Percentiles rank a stretch among this genome's conserved stretches.
Conservation (phyloP, 2,329 filamentous ascomycete species). For the Fusarium subtropicale region DNA sequence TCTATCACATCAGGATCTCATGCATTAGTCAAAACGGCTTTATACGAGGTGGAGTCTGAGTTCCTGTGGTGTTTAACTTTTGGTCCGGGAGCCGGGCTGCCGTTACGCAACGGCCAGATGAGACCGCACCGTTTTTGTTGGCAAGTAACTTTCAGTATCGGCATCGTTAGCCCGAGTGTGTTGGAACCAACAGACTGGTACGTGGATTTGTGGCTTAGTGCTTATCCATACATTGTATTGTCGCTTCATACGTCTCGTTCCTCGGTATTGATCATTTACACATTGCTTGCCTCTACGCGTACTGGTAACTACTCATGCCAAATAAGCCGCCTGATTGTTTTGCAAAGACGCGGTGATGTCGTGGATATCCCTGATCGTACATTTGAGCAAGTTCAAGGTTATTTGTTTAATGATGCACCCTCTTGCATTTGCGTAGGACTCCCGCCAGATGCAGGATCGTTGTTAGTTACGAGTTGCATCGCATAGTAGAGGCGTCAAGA, state of each 20-base stretch:
- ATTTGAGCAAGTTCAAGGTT: not conserved
- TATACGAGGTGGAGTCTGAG: constrained; percentile 15
- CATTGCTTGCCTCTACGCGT: not conserved
- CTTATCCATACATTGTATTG: not conserved
- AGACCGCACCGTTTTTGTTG: not conserved
- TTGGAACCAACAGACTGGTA: not conserved
- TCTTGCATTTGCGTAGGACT: not conserved
- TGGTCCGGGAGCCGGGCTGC: not conserved
- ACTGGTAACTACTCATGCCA: too few relatives aligned
- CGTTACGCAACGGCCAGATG: constrained; percentile 5
- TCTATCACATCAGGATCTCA: constrained; percentile 2
- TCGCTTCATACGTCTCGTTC: not conserved
- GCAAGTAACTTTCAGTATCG: constrained; percentile 4
- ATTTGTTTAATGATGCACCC: too few relatives aligned
- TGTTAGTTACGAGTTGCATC: not conserved
- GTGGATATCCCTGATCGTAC: too few relatives aligned
- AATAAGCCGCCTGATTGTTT: too few relatives aligned
- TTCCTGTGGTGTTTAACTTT: constrained; percentile 12
- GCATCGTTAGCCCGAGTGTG: not conserved
- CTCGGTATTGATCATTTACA: not conserved
- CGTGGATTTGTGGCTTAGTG: not conserved
- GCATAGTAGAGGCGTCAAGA: not conserved
- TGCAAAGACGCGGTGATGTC: too few relatives aligned
- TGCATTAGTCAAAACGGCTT: constrained; percentile 13
- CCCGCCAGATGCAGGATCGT: not conserved